A percentile compares a stretch with the other conserved stretches of the same genome.
These are phyloP conservation scores for Rhodocollybia butyracea DNA, from an alignment of 768 basidiomycete genomes.

Conservation along the genomic window DNA sequence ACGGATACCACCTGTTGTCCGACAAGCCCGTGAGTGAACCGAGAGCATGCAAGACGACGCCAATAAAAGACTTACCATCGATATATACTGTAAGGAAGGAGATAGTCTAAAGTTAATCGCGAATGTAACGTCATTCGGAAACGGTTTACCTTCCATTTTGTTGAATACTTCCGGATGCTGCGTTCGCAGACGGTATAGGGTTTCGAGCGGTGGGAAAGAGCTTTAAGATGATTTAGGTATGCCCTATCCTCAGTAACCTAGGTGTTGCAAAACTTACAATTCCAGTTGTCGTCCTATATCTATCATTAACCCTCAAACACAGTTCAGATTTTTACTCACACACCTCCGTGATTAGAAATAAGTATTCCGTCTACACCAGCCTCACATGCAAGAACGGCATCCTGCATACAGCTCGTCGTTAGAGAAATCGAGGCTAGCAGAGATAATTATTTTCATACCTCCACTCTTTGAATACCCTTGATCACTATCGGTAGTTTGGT, in stretches of 20 bases:
- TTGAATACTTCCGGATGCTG: conserved; percentile 73
- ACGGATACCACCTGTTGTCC: conserved; percentile 49
- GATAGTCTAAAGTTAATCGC: background rate
- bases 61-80: conserved; percentile 53
- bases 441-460: conserved; percentile 35
- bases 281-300: conserved; percentile 72
- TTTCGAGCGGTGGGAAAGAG: conserved; percentile 73
- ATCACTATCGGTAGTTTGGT: conserved; percentile 73
- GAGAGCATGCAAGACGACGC: background rate
- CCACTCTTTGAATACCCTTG: conserved; percentile 76
- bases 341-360: conserved; percentile 89
- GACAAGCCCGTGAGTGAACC: background rate
- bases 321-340: conserved; percentile 14
- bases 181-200: conserved; percentile 68
- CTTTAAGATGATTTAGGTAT: conserved; percentile 35
- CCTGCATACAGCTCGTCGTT: conserved; percentile 39
- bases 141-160: conserved; percentile 56
- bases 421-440: background rate
- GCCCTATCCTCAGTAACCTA: background rate
- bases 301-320: conserved; percentile 1
- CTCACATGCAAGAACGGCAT: conserved; percentile 84
- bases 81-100: conserved; percentile 61
- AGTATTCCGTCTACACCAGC: conserved; percentile 86
- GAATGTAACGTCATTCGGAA: background rate
- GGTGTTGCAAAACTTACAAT: conserved; percentile 40